Evolutionary conservation across 2,329 filamentous ascomycete genomes (phyloP), one percentile per base, ranked within the genome.

Genomic region (Alternaria postmessia): DNA sequence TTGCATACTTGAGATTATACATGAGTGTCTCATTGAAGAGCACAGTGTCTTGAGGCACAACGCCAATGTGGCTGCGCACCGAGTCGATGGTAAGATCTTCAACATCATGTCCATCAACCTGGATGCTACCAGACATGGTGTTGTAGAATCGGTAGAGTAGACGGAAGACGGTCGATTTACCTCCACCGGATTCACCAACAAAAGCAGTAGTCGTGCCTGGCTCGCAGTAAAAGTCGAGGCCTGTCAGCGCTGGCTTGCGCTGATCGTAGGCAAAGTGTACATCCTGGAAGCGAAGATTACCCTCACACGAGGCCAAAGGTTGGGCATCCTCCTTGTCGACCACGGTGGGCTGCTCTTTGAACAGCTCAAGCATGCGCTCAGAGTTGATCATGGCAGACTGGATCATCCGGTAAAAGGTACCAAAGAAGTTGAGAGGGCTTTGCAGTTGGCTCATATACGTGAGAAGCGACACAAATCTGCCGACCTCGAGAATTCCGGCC

Each of bases 81-180:
- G 93, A 97, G 79, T 97, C 92, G 70, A 98, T 97, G 1, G 93
- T 96, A 60, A 97, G 82, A 67, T 93, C 89, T 76, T 91, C 88
- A 49, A 97, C 91, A 74, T 97, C 88, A 61, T 89, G 87, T 7
- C 91, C 93, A 74, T 98, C 95, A 55, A 99, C 84, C 73, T 90
- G 87, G 58, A 98, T 96, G 72, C 84, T 88, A 36, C 95, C 95
- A 52, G 88, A 86, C 53, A 89, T 85, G 55, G 90, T 88, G 75
- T 97, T 96, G 83, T 98, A 99, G 80, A 97, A 99, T 18, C 95
- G 91, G 84, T 97, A 98, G 76, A 99, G 89, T 49, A 98, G 86
- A 51, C 95, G 91, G 83, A 99, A 97, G 26, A 99, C 87, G 0
- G 95, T 99, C 3, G 94, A 98, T 79, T 99, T 99, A 67, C 95